A percentile compares a stretch with the other conserved stretches of the same genome.
phyloP scores from a whole-genome alignment of 345 rosid genomes.

The Eucalyptus caleyi region DNA sequence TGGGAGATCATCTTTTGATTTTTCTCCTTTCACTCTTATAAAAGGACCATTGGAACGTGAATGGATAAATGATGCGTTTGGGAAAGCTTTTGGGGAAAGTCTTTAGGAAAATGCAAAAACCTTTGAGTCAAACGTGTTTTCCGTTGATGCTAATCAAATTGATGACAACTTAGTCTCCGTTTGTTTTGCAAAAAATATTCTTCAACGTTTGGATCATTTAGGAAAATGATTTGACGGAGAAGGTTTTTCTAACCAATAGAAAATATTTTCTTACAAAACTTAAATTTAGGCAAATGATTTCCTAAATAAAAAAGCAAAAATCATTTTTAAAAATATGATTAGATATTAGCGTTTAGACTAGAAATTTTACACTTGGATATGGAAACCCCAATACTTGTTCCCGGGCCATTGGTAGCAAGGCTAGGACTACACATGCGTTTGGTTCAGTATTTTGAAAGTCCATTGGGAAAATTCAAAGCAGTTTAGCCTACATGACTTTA shows the following conservation, averaged over 20 bases:
- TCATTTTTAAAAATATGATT: no score
- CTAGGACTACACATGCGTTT: rapidly evolving
- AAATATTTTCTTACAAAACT: background rate
- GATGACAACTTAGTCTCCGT: background rate
- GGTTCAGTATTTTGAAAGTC: rapidly evolving
- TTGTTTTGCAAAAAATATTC: no score
- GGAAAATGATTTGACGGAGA: background rate
- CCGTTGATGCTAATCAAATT: background rate
- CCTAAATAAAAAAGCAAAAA: background rate
- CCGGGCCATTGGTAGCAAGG: background rate
- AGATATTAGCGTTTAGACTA: background rate
- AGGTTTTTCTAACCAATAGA: no score
- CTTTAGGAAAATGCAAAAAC: no score
- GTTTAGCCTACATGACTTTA: no score
- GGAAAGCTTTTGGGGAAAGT: no score
- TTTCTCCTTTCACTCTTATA: background rate
- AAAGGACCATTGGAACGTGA: background rate
- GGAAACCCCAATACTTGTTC: background rate
- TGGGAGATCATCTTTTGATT: background rate
- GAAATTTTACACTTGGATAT: no score
- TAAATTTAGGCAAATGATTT: background rate
- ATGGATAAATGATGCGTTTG: background rate
- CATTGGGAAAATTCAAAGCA: no score
- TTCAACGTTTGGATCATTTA: background rate
- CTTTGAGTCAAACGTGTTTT: background rate